Evolutionary conservation across 1,139 yeast genomes (phyloP), one percentile per base, ranked within the genome.

Genomic region (Hanseniaspora gamundiae): DNA sequence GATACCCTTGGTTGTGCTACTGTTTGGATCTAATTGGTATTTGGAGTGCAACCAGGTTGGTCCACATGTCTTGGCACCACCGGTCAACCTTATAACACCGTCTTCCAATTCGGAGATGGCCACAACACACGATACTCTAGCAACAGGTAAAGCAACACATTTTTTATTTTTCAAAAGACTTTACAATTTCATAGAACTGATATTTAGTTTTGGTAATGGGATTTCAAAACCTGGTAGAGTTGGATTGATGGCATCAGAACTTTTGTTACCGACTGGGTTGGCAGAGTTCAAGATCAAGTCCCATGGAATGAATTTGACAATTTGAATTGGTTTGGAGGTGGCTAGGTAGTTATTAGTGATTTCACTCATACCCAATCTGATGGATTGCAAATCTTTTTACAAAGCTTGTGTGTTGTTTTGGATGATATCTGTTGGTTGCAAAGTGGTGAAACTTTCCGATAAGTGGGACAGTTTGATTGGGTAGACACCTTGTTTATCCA

Each of bases 41-140:
- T 74, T 68, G 27, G 95, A 85, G 59, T 87, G 95, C 42, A 84
- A 81, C 87, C 93, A 88, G 52, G 87, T 78, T 51, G 95, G 87
- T 45, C 75, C 72, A 47, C 76, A 68, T 19, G 79, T 71, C 53
- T 73, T 71, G 39, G 68, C 61, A 42, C 94, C 94, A 40, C 95
- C 96, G 35, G 93, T 76, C 51, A 88, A 71, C 60, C 94, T 75
- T 48, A 87, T 63, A 22, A 83, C 68, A 59, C 83, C 91, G 14
- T 74, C 71, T 52, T 65, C 67, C 22, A 71, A 74, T 38, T 67
- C 65, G 10, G 62, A 56, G 42, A 83, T 65, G 35, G 78, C 69
- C 42, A 88, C 74, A 3, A 97, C 86, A 42, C 83, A 67, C 52
- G 78, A 70, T 62, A 84, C 94, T 59, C 95, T 78, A 2, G 93